Percentiles rank a stretch among this genome's conserved stretches.
phyloP scores from a whole-genome alignment of 495 filamentous ascomycete genomes.

The Hypoxylon fragiforme region DNA sequence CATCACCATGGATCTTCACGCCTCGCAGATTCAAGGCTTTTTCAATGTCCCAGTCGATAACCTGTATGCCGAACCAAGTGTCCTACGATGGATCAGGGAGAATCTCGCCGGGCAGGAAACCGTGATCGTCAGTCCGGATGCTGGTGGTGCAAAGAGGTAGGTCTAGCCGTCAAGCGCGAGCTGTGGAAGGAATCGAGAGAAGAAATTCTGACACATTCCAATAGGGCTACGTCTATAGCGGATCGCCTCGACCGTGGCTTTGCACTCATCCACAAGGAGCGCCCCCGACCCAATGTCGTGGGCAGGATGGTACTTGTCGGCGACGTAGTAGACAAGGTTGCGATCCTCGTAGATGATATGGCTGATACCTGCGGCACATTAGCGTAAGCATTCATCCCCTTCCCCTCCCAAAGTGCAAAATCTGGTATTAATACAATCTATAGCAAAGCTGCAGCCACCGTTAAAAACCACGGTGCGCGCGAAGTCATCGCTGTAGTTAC shows the following conservation, averaged over 20 bases:
- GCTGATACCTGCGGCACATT: conserved; percentile 85
- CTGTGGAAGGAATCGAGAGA: background rate
- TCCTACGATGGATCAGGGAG: conserved; percentile 86
- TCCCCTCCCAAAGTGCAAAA: background rate
- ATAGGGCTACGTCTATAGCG: conserved; percentile 89
- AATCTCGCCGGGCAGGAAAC: conserved; percentile 81
- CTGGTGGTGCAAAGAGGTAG: conserved; percentile 93
- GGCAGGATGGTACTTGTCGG: conserved; percentile 88
- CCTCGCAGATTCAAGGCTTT: conserved; percentile 85
- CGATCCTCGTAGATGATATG: conserved; percentile 84
- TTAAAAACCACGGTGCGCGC: conserved; percentile 84
- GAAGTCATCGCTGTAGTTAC: conserved; percentile 94
- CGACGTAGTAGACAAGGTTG: conserved; percentile 63
- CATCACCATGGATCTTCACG: conserved; percentile 86
- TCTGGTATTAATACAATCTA: conserved; percentile 5
- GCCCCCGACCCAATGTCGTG: conserved; percentile 91
- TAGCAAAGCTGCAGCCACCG: conserved; percentile 85
- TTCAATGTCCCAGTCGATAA: conserved; percentile 99
- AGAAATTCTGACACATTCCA: conserved; percentile 1
- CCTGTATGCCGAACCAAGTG: conserved; percentile 93
- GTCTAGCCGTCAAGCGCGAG: conserved; percentile 22
- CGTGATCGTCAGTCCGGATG: conserved; percentile 95
- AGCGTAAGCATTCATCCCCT: conserved; percentile 19
- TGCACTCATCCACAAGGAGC: conserved; percentile 99
- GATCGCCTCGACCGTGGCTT: conserved; percentile 93